Evolutionary conservation across 768 basidiomycete genomes (phyloP).

Genomic region (Leccinum arenicola): DNA sequence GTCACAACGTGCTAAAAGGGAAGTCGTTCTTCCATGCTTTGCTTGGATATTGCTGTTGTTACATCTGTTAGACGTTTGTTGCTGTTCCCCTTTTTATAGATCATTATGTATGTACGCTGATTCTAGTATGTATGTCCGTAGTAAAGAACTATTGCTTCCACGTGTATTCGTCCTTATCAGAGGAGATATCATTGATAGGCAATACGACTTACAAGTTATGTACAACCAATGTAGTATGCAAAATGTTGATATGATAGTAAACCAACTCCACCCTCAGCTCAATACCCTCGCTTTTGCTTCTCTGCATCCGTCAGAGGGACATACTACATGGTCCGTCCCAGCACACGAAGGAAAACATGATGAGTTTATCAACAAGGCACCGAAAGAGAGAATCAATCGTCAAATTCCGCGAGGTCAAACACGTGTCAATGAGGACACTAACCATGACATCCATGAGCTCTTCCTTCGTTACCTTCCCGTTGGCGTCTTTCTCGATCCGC

Average conservation of each 20-base stretch:
- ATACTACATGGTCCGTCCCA: slow-evolving; percentile 40
- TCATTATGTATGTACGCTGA: slow-evolving; percentile 15
- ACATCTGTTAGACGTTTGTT: background rate
- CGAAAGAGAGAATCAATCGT: slow-evolving; percentile 6
- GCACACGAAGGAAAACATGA: background rate
- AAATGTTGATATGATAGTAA: too few relatives aligned
- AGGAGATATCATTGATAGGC: background rate
- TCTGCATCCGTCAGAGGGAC: slow-evolving; percentile 67
- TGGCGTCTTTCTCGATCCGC: slow-evolving; percentile 74
- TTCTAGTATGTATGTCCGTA: background rate
- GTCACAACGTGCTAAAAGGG: background rate
- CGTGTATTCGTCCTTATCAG: background rate
- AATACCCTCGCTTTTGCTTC: slow-evolving; percentile 35
- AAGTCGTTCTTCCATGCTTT: background rate
- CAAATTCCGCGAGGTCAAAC: slow-evolving; percentile 12
- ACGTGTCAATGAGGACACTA: slow-evolving; percentile 24
- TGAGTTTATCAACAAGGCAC: background rate
- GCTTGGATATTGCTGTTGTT: background rate
- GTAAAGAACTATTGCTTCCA: background rate
- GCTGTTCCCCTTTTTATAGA: slow-evolving; percentile 12
- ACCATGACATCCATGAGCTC: slow-evolving; percentile 83
- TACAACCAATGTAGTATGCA: too few relatives aligned
- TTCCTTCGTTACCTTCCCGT: slow-evolving; percentile 62
- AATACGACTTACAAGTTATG: background rate
- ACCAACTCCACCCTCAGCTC: background rate